Base-by-base conservation (phyloP, 306 rosid genomes). In the Pueraria montana region DNA sequence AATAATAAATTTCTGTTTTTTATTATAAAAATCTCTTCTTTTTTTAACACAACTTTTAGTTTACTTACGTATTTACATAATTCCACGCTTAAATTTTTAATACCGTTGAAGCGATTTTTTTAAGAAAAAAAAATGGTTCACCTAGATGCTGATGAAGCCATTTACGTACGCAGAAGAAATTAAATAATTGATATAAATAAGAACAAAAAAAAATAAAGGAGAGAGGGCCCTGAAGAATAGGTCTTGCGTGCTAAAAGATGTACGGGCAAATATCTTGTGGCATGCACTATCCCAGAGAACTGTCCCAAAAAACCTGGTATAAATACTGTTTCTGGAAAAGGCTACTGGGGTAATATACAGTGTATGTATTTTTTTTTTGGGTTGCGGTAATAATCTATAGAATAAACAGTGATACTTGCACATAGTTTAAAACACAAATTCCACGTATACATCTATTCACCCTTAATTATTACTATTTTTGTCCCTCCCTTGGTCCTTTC, bases 201-300 rank as follows among this genome's bases (percentile, higher is more conserved):
- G 6, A 23, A 9, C 8, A 53, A 6, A 6, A 36, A 36, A 36
- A 36, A 36, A 5, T 4, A 36, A 0, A 1, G 11, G 16, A 8
- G 12, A 0, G 8, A 49, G 26, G 50, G n/a, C 18, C 27, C 42
- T 21, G 1, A 13, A 72, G 34, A 49, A 64, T 63, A 40, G 63
- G 13, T 70, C 46, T 18, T 23, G 68, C 40, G 32, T 49, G 49
- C 38, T 49, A 66, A 79, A 79, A 71, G 27, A 55, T 30, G 84
- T 79, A 74, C 77, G 45, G 40, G 30, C 53, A 80, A 45, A 72
- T 75, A 40, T 81, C 62, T 38, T 72, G 68, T 81, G 81, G 58
- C 83, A 55, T 86, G 80, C 86, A 72, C 40, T 77, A 71, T 48
- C 34, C 24, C 83, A 56, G 24, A 68, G 72, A 73, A 63, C 26